These are phyloP conservation scores for Pichia sp. DNA, from an alignment of 1,139 yeast genomes.

Conservation along the genomic window DNA sequence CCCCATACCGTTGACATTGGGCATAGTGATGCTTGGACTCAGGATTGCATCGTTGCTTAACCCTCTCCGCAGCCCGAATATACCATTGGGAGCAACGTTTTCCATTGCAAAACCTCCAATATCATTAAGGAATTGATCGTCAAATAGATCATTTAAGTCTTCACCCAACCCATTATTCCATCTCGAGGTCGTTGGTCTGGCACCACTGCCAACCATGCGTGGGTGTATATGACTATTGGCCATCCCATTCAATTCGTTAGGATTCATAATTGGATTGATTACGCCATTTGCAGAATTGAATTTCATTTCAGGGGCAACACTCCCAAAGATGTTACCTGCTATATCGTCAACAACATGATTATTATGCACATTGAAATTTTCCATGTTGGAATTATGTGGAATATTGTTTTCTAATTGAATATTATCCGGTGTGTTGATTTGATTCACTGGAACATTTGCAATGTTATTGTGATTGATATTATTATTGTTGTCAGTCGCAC, in stretches of 20 bases:
- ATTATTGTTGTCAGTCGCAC: neutral
- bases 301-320: conserved; percentile 8
- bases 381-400: neutral
- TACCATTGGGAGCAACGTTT: conserved; percentile 9
- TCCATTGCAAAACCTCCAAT: conserved; percentile 30
- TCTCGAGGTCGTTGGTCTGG: neutral
- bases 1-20: neutral
- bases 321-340: conserved; percentile 1
- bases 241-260: neutral
- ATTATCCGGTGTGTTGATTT: neutral
- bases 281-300: neutral
- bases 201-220: conserved; percentile 1
- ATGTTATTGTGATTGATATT: conserved; percentile 12
- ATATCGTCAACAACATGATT: neutral
- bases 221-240: neutral
- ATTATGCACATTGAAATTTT: neutral
- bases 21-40: neutral
- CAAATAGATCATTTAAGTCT: conserved; percentile 27
- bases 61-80: conserved; percentile 13
- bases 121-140: conserved; percentile 31
- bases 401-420: neutral
- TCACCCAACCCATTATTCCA: conserved; percentile 9
- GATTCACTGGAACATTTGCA: neutral
- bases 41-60: neutral
- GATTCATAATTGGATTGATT: neutral